phyloP scores from a whole-genome alignment of 257 asterid genomes.

The Hygrophila difformis region DNA sequence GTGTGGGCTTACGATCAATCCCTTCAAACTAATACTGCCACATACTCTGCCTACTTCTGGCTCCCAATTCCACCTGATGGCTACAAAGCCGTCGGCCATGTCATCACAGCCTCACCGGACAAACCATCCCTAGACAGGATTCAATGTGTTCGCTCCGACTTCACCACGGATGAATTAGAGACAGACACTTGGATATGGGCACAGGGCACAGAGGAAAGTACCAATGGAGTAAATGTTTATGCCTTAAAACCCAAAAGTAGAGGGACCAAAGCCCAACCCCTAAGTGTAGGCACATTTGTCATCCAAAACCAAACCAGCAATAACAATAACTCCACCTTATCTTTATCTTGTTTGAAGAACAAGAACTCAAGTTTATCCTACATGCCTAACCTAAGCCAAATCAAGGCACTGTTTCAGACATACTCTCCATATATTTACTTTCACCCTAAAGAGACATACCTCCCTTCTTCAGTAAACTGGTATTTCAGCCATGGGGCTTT shows the following conservation, averaged over 20 bases:
- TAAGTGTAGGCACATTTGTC: slow-evolving; percentile 42
- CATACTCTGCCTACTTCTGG: slow-evolving; percentile 40
- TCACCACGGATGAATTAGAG: slow-evolving; percentile 68
- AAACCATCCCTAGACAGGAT: slow-evolving; percentile 58
- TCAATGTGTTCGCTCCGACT: slow-evolving; percentile 52
- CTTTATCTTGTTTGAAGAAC: slow-evolving; percentile 57
- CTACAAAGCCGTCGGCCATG: slow-evolving; percentile 55
- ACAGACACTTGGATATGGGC: slow-evolving; percentile 53
- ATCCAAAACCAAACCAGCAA: slow-evolving; percentile 16
- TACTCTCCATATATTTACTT: slow-evolving; percentile 65
- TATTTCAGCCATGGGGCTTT: slow-evolving; percentile 52
- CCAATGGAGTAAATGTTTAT: slow-evolving; percentile 40
- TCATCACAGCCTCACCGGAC: slow-evolving; percentile 45
- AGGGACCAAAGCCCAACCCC: slow-evolving; percentile 43
- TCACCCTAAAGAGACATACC: slow-evolving; percentile 58
- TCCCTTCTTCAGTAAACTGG: slow-evolving; percentile 83
- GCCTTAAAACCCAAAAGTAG: slow-evolving; percentile 44
- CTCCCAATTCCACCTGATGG: slow-evolving; percentile 71
- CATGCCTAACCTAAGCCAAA: slow-evolving; percentile 46
- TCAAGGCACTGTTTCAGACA: slow-evolving; percentile 33
- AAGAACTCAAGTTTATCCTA: slow-evolving; percentile 30
- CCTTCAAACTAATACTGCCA: neutral
- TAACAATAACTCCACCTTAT: neutral
- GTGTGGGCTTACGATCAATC: slow-evolving; percentile 23
- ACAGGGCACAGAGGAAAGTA: neutral